Evolutionary conservation across 371 early-diverging fungal genomes (phyloP), one percentile per base, ranked within the genome.

Genomic region (Nematocida ausubeli): DNA sequence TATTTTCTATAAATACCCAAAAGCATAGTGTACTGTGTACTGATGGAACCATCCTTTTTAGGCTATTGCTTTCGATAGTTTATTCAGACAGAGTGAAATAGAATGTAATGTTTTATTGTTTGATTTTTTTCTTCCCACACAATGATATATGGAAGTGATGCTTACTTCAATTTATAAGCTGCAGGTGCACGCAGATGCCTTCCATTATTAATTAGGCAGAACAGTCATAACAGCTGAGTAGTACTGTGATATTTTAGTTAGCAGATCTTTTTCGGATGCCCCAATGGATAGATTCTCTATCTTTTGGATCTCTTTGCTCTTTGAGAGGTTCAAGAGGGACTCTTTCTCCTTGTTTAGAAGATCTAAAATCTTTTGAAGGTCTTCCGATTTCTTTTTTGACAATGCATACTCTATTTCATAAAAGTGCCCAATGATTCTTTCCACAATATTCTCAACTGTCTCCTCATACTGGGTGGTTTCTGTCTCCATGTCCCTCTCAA

Each of bases 381-480:
- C 60, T 60, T 24, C 60, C 0, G 12, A 9, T 32, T 35, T 35
- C 6, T 37, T 39, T 16, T 30, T 60, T 6, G 14, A 16, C 16
- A 60, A 7, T 14, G 12, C 24, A 28, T 60, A 37, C 37, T 60
- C 60, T 37, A 60, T 60, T 24, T 60, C 60, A 14, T 60, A 37
- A 24, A 60, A 60, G 37, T 60, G 60, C 24, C 12, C 30, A 35
- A 12, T 39, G 14, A 60, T 60, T 35, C 60, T 32, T 28, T 60
- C 60, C 12, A 60, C 37, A 30, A 60, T 35, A 19, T 7, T 37
- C 9, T 60, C 60, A 7, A 60, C n/a, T 14, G 60, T 60, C 16
- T 60, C 60, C 35, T 60, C 60, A 28, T 60, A 60, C 35, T 7
- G 35, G 14, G 60, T 60, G 60, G 60, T 60, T 32, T 60, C 60